These are phyloP conservation scores for Trametes meyenii DNA, from an alignment of 768 basidiomycete species.

Conservation along the genomic window DNA sequence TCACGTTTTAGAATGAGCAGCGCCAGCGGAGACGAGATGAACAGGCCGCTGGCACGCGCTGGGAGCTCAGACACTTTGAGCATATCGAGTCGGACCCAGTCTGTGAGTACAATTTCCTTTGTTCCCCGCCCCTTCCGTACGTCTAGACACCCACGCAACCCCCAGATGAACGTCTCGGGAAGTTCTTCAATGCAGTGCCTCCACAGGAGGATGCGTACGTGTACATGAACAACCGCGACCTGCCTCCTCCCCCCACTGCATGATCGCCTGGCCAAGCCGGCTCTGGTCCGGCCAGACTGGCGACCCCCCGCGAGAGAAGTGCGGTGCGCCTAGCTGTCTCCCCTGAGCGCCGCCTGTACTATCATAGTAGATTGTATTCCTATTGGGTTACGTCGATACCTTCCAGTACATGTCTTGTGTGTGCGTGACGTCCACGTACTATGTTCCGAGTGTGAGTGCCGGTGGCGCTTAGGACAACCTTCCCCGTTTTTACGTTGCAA, in stretches of 20 bases:
- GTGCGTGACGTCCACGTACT: not conserved
- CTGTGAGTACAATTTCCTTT: slow-evolving; percentile 50
- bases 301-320: too few relatives aligned
- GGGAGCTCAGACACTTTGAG: slow-evolving; percentile 79
- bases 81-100: slow-evolving; percentile 69
- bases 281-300: not conserved
- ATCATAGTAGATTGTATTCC: slow-evolving; percentile 10
- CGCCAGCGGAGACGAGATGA: slow-evolving; percentile 88
- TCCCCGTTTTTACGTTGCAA: too few relatives aligned
- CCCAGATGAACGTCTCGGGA: slow-evolving; percentile 69
- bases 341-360: not conserved
- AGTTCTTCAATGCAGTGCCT: slow-evolving; percentile 61
- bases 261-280: not conserved
- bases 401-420: not conserved
- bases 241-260: not conserved
- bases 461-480: too few relatives aligned
- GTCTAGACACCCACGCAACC: not conserved
- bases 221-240: slow-evolving; percentile 47
- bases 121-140: slow-evolving; percentile 3
- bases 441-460: not conserved
- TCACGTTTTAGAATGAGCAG: slow-evolving; percentile 75
- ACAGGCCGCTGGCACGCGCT: slow-evolving; percentile 63
- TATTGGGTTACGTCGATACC: not conserved
- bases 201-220: slow-evolving; percentile 77
- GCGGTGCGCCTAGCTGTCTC: slow-evolving; percentile 1